These are phyloP conservation scores for Sutorius eximius DNA, from an alignment of 1,284 basidiomycete species.

Conservation along the genomic window DNA sequence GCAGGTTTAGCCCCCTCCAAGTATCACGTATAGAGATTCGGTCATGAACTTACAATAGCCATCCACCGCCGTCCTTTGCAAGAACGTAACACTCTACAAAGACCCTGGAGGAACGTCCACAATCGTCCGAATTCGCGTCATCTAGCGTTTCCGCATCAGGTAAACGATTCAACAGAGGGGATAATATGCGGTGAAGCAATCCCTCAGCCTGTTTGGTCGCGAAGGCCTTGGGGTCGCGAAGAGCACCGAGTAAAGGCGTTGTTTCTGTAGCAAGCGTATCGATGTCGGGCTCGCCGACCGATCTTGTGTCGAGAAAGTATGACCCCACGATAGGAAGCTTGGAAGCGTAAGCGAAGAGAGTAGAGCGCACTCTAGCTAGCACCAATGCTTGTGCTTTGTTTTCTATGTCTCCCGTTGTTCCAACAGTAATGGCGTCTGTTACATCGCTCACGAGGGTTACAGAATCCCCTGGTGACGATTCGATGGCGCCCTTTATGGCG, in stretches of 20 bases:
- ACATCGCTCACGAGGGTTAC: neutral
- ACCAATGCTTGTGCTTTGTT: slow-evolving; percentile 4
- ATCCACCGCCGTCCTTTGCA: slow-evolving; percentile 25
- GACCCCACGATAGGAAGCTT: slow-evolving; percentile 24
- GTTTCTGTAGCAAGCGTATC: slow-evolving; percentile 19
- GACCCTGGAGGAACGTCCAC: slow-evolving; percentile 8
- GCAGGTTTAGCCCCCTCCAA: slow-evolving; percentile 3
- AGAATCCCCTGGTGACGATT: neutral
- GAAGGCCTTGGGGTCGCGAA: slow-evolving; percentile 27
- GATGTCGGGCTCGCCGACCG: neutral
- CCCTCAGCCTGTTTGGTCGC: slow-evolving; percentile 21
- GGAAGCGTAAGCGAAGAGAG: slow-evolving; percentile 11
- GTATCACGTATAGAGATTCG: neutral
- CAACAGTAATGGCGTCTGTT: neutral
- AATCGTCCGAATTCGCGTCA: slow-evolving; percentile 4
- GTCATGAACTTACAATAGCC: slow-evolving; percentile 24
- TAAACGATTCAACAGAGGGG: slow-evolving; percentile 17
- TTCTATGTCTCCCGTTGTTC: slow-evolving; percentile 5
- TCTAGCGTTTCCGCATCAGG: slow-evolving; percentile 25
- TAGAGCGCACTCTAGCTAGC: slow-evolving; percentile 10
- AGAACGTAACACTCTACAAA: slow-evolving; percentile 24
- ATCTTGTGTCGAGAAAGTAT: slow-evolving; percentile 18
- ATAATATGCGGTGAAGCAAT: slow-evolving; percentile 19
- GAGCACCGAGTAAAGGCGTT: slow-evolving; percentile 26
- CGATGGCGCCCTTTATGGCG: slow-evolving; percentile 3